phyloP scores from a whole-genome alignment of 164 flowering plant species.

The Liriodendron chinense region DNA sequence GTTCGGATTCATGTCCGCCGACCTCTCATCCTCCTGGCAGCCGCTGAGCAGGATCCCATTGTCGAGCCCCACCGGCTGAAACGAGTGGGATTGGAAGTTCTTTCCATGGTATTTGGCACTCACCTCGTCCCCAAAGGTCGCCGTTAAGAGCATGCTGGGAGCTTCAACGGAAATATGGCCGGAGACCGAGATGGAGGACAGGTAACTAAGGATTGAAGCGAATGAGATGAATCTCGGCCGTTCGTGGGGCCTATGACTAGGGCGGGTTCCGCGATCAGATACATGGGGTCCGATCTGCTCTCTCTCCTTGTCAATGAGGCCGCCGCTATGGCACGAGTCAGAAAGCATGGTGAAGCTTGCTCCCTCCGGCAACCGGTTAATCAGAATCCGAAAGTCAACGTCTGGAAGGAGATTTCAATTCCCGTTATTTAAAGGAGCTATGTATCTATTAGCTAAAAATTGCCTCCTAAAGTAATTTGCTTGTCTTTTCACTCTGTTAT shows the following conservation, averaged over 20 bases:
- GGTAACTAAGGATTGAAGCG: constrained; percentile 37
- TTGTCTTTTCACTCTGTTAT: too few species aligned
- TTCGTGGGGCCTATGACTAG: too few species aligned
- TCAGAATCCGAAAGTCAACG: constrained; percentile 58
- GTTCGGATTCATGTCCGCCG: constrained; percentile 49
- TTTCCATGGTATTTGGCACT: constrained; percentile 39
- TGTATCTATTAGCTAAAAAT: too few species aligned
- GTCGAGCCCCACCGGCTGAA: constrained; percentile 30
- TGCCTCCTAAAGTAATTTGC: too few species aligned
- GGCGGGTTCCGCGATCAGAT: background rate
- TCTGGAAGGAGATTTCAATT: constrained; percentile 30
- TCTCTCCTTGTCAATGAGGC: constrained; percentile 80
- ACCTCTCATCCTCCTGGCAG: constrained; percentile 73
- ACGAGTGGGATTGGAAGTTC: background rate
- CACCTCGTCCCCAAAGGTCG: constrained; percentile 48
- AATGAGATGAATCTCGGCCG: constrained; percentile 40
- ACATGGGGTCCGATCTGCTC: constrained; percentile 71
- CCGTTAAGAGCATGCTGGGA: constrained; percentile 42
- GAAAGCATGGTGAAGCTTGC: constrained; percentile 73
- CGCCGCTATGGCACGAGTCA: constrained; percentile 90
- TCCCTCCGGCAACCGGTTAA: constrained; percentile 58
- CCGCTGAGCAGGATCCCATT: constrained; percentile 72
- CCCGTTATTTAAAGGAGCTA: background rate
- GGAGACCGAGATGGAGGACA: constrained; percentile 48
- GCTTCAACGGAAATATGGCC: constrained; percentile 35